A percentile compares a stretch with the other conserved stretches of the same genome.
phyloP scores from a whole-genome alignment of 139 green algal genomes.

The Chlorella ohadii region DNA sequence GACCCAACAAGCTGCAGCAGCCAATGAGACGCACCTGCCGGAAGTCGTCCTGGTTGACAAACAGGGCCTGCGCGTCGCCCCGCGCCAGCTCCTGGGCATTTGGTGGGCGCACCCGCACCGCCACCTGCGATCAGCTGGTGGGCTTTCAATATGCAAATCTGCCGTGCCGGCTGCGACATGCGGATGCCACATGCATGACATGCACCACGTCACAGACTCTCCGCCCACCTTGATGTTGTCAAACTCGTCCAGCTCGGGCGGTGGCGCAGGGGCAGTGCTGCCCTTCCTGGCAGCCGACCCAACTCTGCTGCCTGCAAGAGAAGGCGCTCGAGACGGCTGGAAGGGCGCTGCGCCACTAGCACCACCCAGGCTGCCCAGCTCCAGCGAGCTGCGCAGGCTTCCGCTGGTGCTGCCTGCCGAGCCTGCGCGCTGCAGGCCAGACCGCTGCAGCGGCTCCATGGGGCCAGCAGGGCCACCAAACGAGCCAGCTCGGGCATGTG shows the following conservation, averaged over 20 bases:
- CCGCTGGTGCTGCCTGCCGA: background rate
- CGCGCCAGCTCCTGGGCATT: slow-evolving; percentile 47
- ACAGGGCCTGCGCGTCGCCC: slow-evolving; percentile 37
- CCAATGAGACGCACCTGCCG: slow-evolving; percentile 19
- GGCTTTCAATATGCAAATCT: too few species aligned
- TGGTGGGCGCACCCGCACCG: slow-evolving; percentile 53
- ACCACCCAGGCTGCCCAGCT: background rate
- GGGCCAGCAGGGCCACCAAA: background rate
- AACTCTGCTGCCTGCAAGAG: background rate
- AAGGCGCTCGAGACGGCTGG: background rate
- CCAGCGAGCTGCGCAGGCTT: slow-evolving; percentile 25
- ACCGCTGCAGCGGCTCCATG: background rate
- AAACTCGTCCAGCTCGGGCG: slow-evolving; percentile 13
- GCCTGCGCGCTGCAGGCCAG: background rate
- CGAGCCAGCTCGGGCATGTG: background rate
- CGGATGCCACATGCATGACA: too few species aligned
- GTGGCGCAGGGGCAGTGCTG: too few species aligned
- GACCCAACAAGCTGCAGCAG: too few species aligned
- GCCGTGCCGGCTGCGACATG: too few species aligned
- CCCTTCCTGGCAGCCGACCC: slow-evolving; percentile 18
- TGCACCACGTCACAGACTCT: too few species aligned
- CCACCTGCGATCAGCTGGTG: slow-evolving; percentile 47
- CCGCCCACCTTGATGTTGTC: slow-evolving; percentile 52
- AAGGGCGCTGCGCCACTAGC: too few species aligned
- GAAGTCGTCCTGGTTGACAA: slow-evolving; percentile 32